These are phyloP conservation scores for Hyaloscypha hepaticicola DNA, from an alignment of 495 filamentous ascomycete genomes.

Conservation along the genomic window DNA sequence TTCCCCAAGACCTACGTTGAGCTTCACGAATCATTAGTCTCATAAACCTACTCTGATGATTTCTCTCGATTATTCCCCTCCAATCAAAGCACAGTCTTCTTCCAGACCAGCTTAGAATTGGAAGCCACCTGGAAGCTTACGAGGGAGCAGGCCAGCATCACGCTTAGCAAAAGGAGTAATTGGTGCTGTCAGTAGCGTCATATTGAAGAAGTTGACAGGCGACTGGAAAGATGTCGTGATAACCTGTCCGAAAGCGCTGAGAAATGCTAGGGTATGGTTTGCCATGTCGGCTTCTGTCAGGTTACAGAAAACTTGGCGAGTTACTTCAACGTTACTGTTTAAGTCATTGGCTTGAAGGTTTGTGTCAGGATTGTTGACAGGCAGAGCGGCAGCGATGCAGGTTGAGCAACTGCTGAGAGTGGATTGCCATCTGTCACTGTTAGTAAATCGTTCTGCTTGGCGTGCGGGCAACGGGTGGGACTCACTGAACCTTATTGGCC, in stretches of 20 bases:
- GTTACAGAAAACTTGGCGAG: background rate
- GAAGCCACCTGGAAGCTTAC: background rate
- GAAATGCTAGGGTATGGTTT: background rate
- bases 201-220: background rate
- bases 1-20: too few relatives aligned
- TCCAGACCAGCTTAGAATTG: background rate
- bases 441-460: background rate
- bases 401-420: background rate
- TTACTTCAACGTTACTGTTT: background rate
- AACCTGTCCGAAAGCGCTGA: background rate
- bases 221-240: background rate
- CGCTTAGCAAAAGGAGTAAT: background rate
- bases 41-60: too few relatives aligned
- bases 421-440: background rate
- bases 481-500: background rate
- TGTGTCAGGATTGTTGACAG: background rate
- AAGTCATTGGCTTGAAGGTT: background rate
- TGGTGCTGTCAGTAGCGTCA: background rate
- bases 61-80: too few relatives aligned
- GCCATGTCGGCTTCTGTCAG: background rate
- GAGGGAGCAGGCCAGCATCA: background rate
- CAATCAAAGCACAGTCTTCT: background rate
- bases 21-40: too few relatives aligned
- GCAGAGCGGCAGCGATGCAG: constrained; percentile 3
- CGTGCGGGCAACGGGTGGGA: background rate